A percentile compares a stretch with the other conserved stretches of the same genome.
phyloP scores from a whole-genome alignment of 768 basidiomycete species.

The Boletus edulis region DNA sequence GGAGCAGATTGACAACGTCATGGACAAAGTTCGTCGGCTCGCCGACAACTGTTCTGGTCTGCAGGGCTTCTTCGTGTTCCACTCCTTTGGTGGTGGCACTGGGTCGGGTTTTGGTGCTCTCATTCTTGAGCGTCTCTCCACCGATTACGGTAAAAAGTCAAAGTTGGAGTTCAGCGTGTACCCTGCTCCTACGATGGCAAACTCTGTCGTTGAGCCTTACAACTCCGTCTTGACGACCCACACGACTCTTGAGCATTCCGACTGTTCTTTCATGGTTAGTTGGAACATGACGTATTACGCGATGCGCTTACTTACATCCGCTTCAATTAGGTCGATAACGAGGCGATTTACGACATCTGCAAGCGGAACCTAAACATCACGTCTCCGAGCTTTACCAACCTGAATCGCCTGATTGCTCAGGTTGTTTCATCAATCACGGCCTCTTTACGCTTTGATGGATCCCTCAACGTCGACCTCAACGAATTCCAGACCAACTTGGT shows the following conservation, averaged over 20 bases:
- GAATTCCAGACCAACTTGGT: constrained; percentile 99
- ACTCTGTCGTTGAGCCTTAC: constrained; percentile 97
- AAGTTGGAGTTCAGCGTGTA: constrained; percentile 98
- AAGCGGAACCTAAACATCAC: constrained; percentile 87
- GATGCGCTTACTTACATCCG: neutral
- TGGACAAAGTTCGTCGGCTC: constrained; percentile 93
- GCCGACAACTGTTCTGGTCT: constrained; percentile 96
- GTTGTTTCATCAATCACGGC: constrained; percentile 98
- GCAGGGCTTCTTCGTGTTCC: constrained; percentile 99
- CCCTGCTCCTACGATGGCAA: constrained; percentile 89
- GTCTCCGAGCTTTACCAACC: constrained; percentile 89
- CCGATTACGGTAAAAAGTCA: constrained; percentile 98
- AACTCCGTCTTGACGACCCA: constrained; percentile 97
- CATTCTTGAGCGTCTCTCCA: constrained; percentile 91
- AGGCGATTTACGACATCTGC: constrained; percentile 76
- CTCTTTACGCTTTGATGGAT: constrained; percentile 69
- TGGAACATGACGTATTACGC: constrained; percentile 5
- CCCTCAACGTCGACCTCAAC: constrained; percentile 74
- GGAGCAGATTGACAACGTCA: constrained; percentile 93
- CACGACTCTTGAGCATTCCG: constrained; percentile 97
- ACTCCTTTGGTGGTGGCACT: constrained; percentile 99
- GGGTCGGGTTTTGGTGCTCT: constrained; percentile 98
- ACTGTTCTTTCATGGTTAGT: constrained; percentile 97
- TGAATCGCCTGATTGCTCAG: constrained; percentile 96
- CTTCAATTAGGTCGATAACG: constrained; percentile 66